Conservation (phyloP, 2,329 filamentous ascomycete genomes). For the Cladosporium sp. region DNA sequence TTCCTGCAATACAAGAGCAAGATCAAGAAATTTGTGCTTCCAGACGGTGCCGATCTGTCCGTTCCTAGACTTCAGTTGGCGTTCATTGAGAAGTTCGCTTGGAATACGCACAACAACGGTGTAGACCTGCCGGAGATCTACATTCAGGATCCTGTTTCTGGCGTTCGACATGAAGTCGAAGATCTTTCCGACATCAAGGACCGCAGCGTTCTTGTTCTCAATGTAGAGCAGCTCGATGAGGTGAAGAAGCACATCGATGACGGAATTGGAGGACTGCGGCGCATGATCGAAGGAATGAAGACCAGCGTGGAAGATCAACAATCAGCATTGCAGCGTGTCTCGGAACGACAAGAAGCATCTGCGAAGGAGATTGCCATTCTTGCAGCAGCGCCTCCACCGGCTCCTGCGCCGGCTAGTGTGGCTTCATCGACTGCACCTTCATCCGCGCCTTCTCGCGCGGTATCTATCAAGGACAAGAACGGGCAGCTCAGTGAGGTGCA, state of each 20-base stretch:
- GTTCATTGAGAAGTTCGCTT: conserved; percentile 98
- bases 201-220: conserved; percentile 88
- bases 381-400: conserved; percentile 31
- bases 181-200: conserved; percentile 93
- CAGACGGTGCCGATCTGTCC: conserved; percentile 80
- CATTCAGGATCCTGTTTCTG: conserved; percentile 92
- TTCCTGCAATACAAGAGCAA: conserved; percentile 96
- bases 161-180: conserved; percentile 94
- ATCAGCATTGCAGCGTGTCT: conserved; percentile 76
- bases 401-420: conserved; percentile 33
- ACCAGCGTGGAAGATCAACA: conserved; percentile 81
- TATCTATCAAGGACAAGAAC: conserved; percentile 38
- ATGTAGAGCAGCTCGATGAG: conserved; percentile 89
- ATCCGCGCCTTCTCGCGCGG: conserved; percentile 3
- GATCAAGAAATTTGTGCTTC: conserved; percentile 90
- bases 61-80: conserved; percentile 87
- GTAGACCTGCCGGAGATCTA: conserved; percentile 94
- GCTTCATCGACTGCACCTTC: conserved; percentile 25
- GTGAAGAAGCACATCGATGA: conserved; percentile 97
- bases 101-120: conserved; percentile 95
- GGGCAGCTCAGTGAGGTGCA: conserved; percentile 75
- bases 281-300: conserved; percentile 81
- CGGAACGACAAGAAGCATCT: conserved; percentile 84
- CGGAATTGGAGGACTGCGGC: conserved; percentile 73
- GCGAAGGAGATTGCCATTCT: conserved; percentile 78